Evolutionary conservation across 805 yeast species (phyloP), one percentile per base, ranked within the genome.

Genomic region (Pichia occidentalis): DNA sequence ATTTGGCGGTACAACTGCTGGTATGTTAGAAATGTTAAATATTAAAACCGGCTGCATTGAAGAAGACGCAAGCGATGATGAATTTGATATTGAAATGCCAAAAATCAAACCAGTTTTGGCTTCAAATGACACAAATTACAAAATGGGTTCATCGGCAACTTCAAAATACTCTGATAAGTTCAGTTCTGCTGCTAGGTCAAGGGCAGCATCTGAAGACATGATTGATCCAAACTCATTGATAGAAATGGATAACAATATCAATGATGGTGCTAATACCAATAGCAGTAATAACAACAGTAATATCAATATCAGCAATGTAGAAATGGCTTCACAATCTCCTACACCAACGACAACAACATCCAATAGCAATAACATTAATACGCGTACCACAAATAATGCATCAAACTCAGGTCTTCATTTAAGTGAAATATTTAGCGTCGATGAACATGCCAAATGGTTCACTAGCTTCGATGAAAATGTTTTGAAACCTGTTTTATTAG

Each of bases 1-100:
- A 21, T 92, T 92, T 59, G 99, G 99, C 42, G 98, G 99, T 26
- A 92, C 98, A 1, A 92, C 97, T 0, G 97, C 98, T 1, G 85
- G 95, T 31, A 92, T 92, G 99, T 72, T 92, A 43, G 99, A 92
- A 57, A 85, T 90, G 48, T 68, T 92, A 49, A 92, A 94, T 32
- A 94, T 92, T 50, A 81, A 83, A 50, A 83, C 95, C 2, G 98
- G 98, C 1, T 85, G 90, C 46, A 70, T 84, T 14, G 90, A 80
- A 48, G 95, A 85, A 40, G 73, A 63, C 39, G 88, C 79, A 27
- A 77, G 86, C 35, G 98, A 92, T 60, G 97, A 92, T 53, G 98
- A 92, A 57, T 90, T 90, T 57, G 97, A 90, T 54, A 81, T 87
- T 33, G 97, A 88, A 60, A 83, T 85, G 26, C 71, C 84, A 37